Base-by-base conservation (phyloP, 2,329 filamentous ascomycete genomes). In the Raffaelea albimanens region DNA sequence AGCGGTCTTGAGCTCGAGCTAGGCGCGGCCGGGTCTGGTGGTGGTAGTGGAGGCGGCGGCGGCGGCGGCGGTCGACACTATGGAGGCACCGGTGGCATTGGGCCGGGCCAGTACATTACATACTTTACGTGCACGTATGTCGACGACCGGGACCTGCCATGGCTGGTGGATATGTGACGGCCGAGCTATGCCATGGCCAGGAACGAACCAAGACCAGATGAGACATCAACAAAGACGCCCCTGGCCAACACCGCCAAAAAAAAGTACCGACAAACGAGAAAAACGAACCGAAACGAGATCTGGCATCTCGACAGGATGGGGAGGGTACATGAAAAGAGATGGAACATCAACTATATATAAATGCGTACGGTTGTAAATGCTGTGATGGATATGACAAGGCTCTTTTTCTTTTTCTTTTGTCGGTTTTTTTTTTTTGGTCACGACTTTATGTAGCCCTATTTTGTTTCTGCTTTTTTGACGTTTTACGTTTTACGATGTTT, bases 1-100 rank as follows among this genome's bases (percentile, higher is more conserved):
- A 93, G 87, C 59, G 85, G 82, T 45, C 73, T 96, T 13, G 87
- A 95, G 64, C 73, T 95, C 43, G 88, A 95, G 61, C 63, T 87
- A 46, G 71, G 75, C 44, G 63, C 61, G 40, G 63, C 63, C 4
- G 69, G 71, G 38, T 40, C 43, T 3, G 43, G 55, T 22, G 60
- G 59, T 44, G 63, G 64, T 36, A 59, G 61, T n/a, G 61, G 63
- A 34, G 59, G 65, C 58, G 45, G 64, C n/a, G 61, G 63, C 36
- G 59, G 65, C 58, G 45, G 64, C 53, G 69, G 60, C 4, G 44
- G 53, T 31, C 60, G 58, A 45, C 63, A 64, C 31, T 59, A 60
- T n/a, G 62, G 63, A 33, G 59, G 64, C 58, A 42, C 64, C 53
- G 69, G 61, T 2, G 59, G 64, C 57, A 39, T 10, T 22, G 48